Evolutionary conservation across 139 green algal genomes (phyloP), one percentile per base, ranked within the genome.

Genomic region (Chlorella sp.): DNA sequence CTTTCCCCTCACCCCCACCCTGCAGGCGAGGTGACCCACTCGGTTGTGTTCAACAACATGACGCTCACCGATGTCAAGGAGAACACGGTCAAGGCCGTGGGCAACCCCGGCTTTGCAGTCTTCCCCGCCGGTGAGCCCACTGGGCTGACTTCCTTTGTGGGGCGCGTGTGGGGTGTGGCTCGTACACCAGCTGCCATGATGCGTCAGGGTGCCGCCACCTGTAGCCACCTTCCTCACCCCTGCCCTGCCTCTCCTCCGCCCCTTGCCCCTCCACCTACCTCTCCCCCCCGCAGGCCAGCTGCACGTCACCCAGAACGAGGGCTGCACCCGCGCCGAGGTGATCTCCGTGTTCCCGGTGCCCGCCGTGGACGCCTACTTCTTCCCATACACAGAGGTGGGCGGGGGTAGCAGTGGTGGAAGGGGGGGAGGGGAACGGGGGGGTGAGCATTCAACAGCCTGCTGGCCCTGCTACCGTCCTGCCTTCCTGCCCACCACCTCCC

Each of bases 221-320:
- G 64, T 77, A 12, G 19, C 18, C 14, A 1, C 16, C 75, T 28
- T 9, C 75, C 16, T 53, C 9, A 22, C 36, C 37, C 14, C 75
- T 39, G 16, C 75, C 34, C 36, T 21, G 4, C 34, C 34, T 12
- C 19, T 81, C n/a, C 2, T 22, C 32, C 73, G 42, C 73, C 4
- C 32, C 73, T 16, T 22, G n/a, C n/a, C 32, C 40, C 14, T 34
- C 75, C 26, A 0, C 30, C 75, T n/a, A n/a, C 37, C 36, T 36
- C 3, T 3, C 75, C 75, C 64, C 21, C 0, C 2, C 9, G 79
- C 79, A 85, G 75, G 79, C 79, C 34, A 42, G 34, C 30, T 68
- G 79, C 79, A 85, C 75, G 79, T 85, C 36, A 85, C 79, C 79
- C 79, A 85, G 79, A 85, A 85, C 79, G 79, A 85, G 79, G 79